Percentiles rank a stretch among this genome's conserved stretches.
phyloP scores from a whole-genome alignment of 2,329 filamentous ascomycete genomes.

The Scedosporium dehoogii region DNA sequence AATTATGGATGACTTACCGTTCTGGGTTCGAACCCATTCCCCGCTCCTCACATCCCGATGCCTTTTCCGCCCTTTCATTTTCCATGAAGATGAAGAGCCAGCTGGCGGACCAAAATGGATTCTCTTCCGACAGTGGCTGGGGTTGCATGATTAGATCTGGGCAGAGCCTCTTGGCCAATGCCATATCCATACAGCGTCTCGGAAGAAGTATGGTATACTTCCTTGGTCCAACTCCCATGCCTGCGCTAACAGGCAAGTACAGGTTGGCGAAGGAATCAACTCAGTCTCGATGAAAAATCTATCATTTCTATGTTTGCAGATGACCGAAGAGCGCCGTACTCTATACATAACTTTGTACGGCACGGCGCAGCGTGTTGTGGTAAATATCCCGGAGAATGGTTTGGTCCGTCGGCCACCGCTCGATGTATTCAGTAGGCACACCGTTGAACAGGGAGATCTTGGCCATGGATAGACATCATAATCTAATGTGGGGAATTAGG shows the following conservation, averaged over 20 bases:
- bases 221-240: not conserved
- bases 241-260: conserved; percentile 9
- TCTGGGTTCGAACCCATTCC: conserved; percentile 77
- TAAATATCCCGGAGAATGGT: conserved; percentile 96
- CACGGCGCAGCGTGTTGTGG: conserved; percentile 81
- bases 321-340: conserved; percentile 76
- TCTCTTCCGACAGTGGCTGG: conserved; percentile 92
- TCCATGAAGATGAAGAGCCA: conserved; percentile 75
- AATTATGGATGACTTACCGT: conserved; percentile 93
- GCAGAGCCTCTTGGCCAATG: conserved; percentile 84
- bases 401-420: conserved; percentile 93
- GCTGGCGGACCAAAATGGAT: conserved; percentile 68
- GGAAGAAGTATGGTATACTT: conserved; percentile 57
- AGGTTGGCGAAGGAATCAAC: conserved; percentile 66
- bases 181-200: conserved; percentile 60
- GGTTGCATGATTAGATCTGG: conserved; percentile 98
- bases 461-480: not conserved
- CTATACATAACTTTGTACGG: conserved; percentile 86
- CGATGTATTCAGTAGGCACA: conserved; percentile 76
- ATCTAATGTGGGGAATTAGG: conserved; percentile 32
- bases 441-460: not conserved
- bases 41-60: conserved; percentile 65
- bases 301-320: conserved; percentile 82
- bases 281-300: conserved; percentile 50
- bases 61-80: conserved; percentile 64